These are phyloP conservation scores for Biscogniauxia sp. DNA, from an alignment of 2,329 filamentous ascomycete species.

Conservation along the genomic window DNA sequence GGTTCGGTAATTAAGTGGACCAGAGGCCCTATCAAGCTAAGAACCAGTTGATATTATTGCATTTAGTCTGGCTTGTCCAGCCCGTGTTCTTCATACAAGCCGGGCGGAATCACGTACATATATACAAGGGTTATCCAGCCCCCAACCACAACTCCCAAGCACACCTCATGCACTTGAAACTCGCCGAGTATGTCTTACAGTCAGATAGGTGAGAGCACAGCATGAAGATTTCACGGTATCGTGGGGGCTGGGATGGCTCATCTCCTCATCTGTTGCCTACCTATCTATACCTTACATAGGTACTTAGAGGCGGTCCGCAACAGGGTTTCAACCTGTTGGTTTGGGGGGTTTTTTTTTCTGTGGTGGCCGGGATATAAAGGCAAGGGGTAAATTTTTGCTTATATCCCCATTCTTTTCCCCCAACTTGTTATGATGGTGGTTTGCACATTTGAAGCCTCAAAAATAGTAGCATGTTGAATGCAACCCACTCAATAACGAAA, in stretches of 20 bases:
- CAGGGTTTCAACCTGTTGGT: neutral
- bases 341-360: too few species aligned
- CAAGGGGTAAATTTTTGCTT: neutral
- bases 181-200: neutral
- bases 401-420: neutral
- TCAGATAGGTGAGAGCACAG: neutral
- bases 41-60: neutral
- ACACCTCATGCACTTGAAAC: neutral
- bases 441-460: neutral
- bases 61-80: neutral
- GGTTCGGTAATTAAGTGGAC: neutral
- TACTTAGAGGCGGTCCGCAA: neutral
- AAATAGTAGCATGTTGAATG: slow-evolving; percentile 2
- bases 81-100: neutral
- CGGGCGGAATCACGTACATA: neutral
- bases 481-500: slow-evolving; percentile 3
- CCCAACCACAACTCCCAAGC: neutral
- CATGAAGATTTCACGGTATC: neutral
- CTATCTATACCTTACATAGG: too few species aligned
- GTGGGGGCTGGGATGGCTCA: neutral
- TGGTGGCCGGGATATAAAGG: neutral
- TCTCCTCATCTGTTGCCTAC: neutral
- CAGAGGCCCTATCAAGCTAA: neutral
- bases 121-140: neutral
- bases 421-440: neutral